These are phyloP conservation scores for Epichloe brachyelytri DNA, from an alignment of 2,329 filamentous ascomycete genomes.

Conservation along the genomic window DNA sequence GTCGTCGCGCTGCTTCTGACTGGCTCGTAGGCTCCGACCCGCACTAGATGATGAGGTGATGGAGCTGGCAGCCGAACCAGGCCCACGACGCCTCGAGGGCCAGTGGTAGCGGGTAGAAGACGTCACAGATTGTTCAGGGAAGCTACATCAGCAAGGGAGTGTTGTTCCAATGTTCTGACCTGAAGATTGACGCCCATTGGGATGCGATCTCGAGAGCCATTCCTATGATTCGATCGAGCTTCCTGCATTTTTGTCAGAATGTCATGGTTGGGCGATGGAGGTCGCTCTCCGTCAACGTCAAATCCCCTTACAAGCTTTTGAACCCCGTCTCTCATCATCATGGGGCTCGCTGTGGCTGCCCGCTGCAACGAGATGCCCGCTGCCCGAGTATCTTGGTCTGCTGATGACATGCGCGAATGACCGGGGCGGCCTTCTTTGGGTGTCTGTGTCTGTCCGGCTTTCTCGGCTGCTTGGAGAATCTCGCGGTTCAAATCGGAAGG, in stretches of 20 bases:
- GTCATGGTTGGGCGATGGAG: conserved; percentile 51
- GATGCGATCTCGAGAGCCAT: conserved; percentile 66
- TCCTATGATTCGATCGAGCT: conserved; percentile 44
- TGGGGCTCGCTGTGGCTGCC: conserved; percentile 54
- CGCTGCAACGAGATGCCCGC: conserved; percentile 41
- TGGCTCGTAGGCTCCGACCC: conserved; percentile 35
- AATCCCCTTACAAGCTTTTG: conserved; percentile 20
- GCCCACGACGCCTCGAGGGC: conserved; percentile 39
- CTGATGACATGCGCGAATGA: conserved; percentile 24
- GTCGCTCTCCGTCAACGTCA: conserved; percentile 26
- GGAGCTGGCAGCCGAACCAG: conserved; percentile 44
- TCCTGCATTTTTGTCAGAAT: conserved; percentile 48
- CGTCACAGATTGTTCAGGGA: conserved; percentile 43
- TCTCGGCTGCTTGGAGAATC: conserved; percentile 14
- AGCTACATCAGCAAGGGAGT: conserved; percentile 38
- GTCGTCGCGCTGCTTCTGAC: conserved; percentile 56
- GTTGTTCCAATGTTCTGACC: conserved; percentile 43
- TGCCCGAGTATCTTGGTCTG: conserved; percentile 29
- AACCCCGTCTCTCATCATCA: conserved; percentile 43
- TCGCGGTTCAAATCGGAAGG: conserved; percentile 20
- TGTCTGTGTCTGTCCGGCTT: conserved; percentile 13
- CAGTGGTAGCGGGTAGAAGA: conserved; percentile 43
- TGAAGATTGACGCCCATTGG: conserved; percentile 56
- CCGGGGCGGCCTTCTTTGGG: conserved; percentile 16
- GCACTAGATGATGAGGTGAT: conserved; percentile 43